A percentile compares a stretch with the other conserved stretches of the same genome.
These are phyloP conservation scores for Wallacemonas sp. DNA, from an alignment of 208 protist species.

Conservation along the genomic window DNA sequence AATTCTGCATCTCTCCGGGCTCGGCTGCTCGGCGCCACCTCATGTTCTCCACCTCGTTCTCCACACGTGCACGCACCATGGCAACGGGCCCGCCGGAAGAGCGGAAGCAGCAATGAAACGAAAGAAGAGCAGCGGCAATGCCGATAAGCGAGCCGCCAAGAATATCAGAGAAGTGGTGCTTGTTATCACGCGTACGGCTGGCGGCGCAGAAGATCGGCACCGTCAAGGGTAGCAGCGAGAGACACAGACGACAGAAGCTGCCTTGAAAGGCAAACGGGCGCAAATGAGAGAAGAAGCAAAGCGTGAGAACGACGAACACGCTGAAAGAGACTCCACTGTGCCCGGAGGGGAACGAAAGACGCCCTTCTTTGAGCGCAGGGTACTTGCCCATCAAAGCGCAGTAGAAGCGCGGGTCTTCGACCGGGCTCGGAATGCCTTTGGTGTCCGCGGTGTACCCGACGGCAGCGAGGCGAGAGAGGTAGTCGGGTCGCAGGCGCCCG, in stretches of 20 bases:
- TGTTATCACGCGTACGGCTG: conserved; percentile 84
- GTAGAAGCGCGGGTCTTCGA: conserved; percentile 45
- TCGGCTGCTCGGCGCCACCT: conserved; percentile 1
- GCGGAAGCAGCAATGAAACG: conserved; percentile 45
- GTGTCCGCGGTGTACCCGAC: conserved; percentile 37
- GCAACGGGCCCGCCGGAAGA: conserved; percentile 26
- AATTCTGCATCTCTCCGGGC: conserved; percentile 2
- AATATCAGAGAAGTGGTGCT: conserved; percentile 89
- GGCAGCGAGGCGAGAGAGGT: conserved; percentile 49
- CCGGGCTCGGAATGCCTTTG: conserved; percentile 23
- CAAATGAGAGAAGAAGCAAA: conserved; percentile 71
- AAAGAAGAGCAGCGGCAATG: conserved; percentile 31
- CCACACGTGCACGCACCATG: conserved; percentile 37
- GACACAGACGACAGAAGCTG: conserved; percentile 59
- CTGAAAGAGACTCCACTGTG: conserved; percentile 89
- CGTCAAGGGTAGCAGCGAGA: conserved; percentile 55
- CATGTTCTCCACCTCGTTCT: conserved; percentile 39
- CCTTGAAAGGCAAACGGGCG: conserved; percentile 62
- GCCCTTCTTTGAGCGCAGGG: conserved; percentile 57
- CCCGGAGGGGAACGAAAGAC: conserved; percentile 91
- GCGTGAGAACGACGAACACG: conserved; percentile 56
- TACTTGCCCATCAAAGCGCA: conserved; percentile 47
- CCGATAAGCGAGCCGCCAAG: conserved; percentile 77
- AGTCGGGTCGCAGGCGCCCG: conserved; percentile 93
- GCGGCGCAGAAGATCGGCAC: conserved; percentile 69